phyloP scores from a whole-genome alignment of 768 basidiomycete species.

The Xanthoconium stramineum region DNA sequence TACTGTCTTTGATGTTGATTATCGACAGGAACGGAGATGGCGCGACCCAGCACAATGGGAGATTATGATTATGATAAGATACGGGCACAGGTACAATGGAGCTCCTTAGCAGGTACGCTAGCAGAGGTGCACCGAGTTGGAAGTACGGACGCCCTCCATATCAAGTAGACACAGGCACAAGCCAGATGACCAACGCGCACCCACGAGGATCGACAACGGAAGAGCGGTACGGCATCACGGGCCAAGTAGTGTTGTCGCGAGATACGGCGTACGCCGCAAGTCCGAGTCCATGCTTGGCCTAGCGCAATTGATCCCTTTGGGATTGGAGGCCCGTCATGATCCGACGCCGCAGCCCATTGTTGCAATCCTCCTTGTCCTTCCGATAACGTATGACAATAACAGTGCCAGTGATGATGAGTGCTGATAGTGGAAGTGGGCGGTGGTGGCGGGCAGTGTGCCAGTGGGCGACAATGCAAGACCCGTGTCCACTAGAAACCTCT shows the following conservation, averaged over 20 bases:
- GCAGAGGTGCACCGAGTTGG: not conserved
- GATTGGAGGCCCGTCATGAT: not conserved
- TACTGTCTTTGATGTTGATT: not conserved
- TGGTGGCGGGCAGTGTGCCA: not conserved
- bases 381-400: not conserved
- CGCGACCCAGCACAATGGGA: not conserved
- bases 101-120: not conserved
- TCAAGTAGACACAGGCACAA: not conserved
- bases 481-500: too few species aligned
- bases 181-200: not conserved
- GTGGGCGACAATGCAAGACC: too few species aligned
- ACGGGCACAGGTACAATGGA: not conserved
- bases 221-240: not conserved
- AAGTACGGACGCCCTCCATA: not conserved
- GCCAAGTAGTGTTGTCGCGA: not conserved
- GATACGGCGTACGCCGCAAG: not conserved
- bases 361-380: not conserved
- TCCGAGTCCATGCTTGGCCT: not conserved
- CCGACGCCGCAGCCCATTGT: not conserved
- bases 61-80: too few species aligned
- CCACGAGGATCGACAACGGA: not conserved
- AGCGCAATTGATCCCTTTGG: not conserved
- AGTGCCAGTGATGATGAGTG: not conserved
- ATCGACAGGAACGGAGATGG: constrained; percentile 4
- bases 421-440: not conserved